A percentile compares a stretch with the other conserved stretches of the same genome.
Evolutionary conservation across 441 rosid genomes (phyloP).

Genomic region (Pelargonium australe): DNA sequence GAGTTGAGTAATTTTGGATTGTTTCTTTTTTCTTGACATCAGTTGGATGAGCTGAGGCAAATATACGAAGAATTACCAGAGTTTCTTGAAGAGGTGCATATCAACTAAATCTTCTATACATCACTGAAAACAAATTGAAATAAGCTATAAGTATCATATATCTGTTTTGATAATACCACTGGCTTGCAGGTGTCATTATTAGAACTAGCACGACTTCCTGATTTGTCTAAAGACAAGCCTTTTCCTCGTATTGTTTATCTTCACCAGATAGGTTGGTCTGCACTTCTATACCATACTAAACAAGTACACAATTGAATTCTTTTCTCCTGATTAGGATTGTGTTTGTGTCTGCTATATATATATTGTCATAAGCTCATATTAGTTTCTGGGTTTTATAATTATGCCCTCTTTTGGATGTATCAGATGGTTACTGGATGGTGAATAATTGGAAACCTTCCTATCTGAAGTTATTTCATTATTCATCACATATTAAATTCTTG

Average conservation of each 20-base stretch:
- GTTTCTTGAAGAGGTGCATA: slow-evolving; percentile 69
- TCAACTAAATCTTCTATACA: slow-evolving; percentile 19
- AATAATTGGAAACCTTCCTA: background rate
- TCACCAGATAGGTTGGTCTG: slow-evolving; percentile 76
- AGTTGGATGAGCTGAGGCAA: slow-evolving; percentile 97
- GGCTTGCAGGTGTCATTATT: slow-evolving; percentile 58
- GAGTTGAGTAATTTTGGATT: slow-evolving; percentile 8
- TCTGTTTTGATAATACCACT: slow-evolving; percentile 20
- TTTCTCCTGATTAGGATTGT: slow-evolving; percentile 8
- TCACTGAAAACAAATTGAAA: slow-evolving; percentile 12
- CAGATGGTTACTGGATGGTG: background rate
- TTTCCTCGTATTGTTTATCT: slow-evolving; percentile 72
- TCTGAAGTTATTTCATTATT: background rate
- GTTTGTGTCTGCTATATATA: background rate
- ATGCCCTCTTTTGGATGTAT: background rate
- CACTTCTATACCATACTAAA: slow-evolving; percentile 10
- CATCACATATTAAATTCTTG: background rate
- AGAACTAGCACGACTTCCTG: slow-evolving; percentile 69
- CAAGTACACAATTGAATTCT: slow-evolving; percentile 2
- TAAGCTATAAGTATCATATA: background rate
- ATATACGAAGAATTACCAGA: slow-evolving; percentile 92
- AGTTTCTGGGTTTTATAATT: background rate
- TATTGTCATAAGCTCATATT: background rate
- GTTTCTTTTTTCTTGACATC: slow-evolving; percentile 16
- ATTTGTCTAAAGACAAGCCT: slow-evolving; percentile 40